These are phyloP conservation scores for Dictyostelium brefeldianum DNA, from an alignment of 78 protist species.

Conservation along the genomic window DNA sequence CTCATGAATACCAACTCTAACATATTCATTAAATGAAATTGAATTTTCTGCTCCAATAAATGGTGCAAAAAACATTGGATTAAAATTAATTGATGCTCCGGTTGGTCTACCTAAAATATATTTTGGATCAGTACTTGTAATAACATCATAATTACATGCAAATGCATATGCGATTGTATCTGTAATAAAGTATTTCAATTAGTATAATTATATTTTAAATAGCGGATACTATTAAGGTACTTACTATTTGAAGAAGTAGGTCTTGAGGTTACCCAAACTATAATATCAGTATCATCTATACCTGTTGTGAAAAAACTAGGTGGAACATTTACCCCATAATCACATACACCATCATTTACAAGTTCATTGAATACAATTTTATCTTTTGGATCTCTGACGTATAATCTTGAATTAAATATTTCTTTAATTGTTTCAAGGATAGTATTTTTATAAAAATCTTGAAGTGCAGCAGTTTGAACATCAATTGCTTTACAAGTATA, in stretches of 20 bases:
- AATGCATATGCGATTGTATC: constrained; percentile 32
- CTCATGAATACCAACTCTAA: constrained; percentile 28
- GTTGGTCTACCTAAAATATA: constrained; percentile 5
- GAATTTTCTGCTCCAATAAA: not conserved
- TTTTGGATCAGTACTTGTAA: not conserved
- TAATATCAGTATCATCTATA: not conserved
- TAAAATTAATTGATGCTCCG: not conserved
- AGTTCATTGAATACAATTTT: not conserved
- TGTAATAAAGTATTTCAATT: not conserved
- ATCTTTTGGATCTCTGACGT: not conserved
- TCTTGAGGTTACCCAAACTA: constrained; percentile 56
- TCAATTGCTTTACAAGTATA: not conserved
- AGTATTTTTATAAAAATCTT: not conserved
- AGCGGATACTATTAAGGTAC: not conserved
- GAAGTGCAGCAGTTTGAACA: not conserved
- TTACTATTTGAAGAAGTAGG: constrained; percentile 20
- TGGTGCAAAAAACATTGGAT: not conserved
- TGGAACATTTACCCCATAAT: constrained; percentile 46
- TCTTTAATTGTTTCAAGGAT: not conserved
- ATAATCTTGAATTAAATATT: not conserved
- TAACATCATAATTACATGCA: constrained; percentile 4
- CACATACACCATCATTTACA: constrained; percentile 4
- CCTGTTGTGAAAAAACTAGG: not conserved
- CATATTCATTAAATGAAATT: not conserved
- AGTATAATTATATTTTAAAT: not conserved